Conservation (phyloP, 768 basidiomycete species). For the Auriscalpium microsporum region DNA sequence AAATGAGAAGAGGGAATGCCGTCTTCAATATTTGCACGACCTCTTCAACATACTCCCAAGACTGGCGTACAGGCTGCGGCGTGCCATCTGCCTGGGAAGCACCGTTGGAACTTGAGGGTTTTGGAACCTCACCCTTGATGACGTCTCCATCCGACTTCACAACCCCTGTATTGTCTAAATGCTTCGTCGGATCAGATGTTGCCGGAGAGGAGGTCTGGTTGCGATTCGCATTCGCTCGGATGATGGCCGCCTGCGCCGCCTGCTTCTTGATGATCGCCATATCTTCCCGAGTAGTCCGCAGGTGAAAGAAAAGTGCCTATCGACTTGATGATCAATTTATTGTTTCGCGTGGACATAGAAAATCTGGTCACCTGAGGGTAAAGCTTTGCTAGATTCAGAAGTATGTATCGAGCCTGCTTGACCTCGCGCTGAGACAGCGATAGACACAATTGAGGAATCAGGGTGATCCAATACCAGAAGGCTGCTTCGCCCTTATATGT, state of each 20-base stretch:
- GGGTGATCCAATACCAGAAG: slow-evolving; percentile 98
- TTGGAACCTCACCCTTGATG: background rate
- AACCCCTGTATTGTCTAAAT: background rate
- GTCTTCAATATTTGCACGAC: slow-evolving; percentile 91
- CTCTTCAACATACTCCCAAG: slow-evolving; percentile 90
- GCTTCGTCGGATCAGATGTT: background rate
- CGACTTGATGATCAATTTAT: background rate
- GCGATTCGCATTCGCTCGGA: slow-evolving; percentile 17
- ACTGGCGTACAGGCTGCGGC: slow-evolving; percentile 43
- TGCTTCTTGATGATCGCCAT: slow-evolving; percentile 41
- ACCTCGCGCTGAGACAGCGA: slow-evolving; percentile 89
- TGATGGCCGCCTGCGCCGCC: slow-evolving; percentile 26
- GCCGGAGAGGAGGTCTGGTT: background rate
- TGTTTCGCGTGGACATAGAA: background rate
- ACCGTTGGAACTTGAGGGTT: background rate
- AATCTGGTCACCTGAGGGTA: slow-evolving; percentile 69
- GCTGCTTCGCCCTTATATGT: slow-evolving; percentile 94
- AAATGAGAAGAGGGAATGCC: slow-evolving; percentile 86
- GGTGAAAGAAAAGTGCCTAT: slow-evolving; percentile 90
- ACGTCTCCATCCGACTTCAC: background rate
- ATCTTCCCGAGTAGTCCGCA: slow-evolving; percentile 80
- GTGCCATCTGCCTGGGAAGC: slow-evolving; percentile 11
- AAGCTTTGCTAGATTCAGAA: slow-evolving; percentile 82
- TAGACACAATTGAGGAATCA: slow-evolving; percentile 88
- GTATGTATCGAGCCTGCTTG: slow-evolving; percentile 82